phyloP scores from a whole-genome alignment of 2,329 filamentous ascomycete species.

The Verticillium nubilum region DNA sequence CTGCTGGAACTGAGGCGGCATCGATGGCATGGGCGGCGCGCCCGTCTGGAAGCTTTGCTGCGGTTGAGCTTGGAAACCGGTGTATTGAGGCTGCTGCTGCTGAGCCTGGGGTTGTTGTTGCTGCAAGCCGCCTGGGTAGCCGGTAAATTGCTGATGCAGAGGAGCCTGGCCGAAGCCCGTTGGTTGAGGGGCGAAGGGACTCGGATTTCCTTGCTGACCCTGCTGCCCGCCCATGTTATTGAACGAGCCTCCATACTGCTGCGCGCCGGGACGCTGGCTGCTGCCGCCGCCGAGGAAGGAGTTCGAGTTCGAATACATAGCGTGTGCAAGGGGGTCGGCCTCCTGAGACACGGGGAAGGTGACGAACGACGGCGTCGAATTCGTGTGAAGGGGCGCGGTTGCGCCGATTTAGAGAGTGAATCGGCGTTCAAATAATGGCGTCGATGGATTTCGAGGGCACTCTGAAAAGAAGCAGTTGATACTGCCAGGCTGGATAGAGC shows the following conservation, averaged over 20 bases:
- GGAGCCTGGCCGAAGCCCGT: conserved; percentile 54
- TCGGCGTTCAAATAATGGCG: neutral
- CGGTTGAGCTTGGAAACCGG: conserved; percentile 37
- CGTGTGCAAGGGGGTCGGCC: conserved; percentile 9
- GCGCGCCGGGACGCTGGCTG: conserved; percentile 64
- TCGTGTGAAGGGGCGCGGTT: neutral
- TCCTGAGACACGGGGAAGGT: conserved; percentile 7
- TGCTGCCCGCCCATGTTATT: conserved; percentile 34
- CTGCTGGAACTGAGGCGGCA: conserved; percentile 55
- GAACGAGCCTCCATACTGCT: conserved; percentile 51
- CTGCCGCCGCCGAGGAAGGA: conserved; percentile 77
- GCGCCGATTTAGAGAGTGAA: neutral
- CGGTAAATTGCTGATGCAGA: conserved; percentile 54
- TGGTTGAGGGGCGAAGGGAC: conserved; percentile 52
- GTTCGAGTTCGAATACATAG: conserved; percentile 89
- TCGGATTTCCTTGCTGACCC: conserved; percentile 38
- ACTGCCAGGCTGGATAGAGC: conserved; percentile 6
- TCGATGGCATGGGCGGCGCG: conserved; percentile 53
- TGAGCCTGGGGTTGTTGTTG: conserved; percentile 37
- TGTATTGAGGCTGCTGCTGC: conserved; percentile 51
- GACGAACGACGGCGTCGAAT: conserved; percentile 1
- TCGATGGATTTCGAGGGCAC: neutral
- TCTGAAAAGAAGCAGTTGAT: conserved; percentile 4
- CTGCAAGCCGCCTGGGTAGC: conserved; percentile 51
- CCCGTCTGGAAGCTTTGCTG: conserved; percentile 59